phyloP scores from a whole-genome alignment of 495 filamentous ascomycete species.

The Friedmanniomyces simplex region DNA sequence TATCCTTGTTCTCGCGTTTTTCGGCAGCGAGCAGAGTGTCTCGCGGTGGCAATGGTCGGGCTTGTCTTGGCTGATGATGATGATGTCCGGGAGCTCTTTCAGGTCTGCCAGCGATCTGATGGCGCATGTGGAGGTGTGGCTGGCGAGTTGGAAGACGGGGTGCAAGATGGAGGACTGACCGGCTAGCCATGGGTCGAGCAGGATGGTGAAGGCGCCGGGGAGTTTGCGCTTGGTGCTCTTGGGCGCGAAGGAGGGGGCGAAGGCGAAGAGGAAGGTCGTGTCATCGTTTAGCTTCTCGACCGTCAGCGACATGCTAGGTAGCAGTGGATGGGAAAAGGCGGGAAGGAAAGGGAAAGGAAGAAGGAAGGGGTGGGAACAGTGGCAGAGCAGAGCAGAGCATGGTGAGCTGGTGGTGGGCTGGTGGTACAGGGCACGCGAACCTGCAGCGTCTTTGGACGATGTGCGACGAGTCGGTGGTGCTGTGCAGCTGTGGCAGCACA shows the following conservation, averaged over 20 bases:
- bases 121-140: conserved; percentile 43
- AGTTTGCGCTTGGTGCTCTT: conserved; percentile 29
- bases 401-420: no score
- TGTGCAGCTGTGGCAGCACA: no score
- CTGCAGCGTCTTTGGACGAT: no score
- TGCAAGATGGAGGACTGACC: conserved; percentile 52
- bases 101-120: conserved; percentile 51
- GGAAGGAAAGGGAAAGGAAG: background rate
- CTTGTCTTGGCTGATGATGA: conserved; percentile 61
- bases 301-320: conserved; percentile 54
- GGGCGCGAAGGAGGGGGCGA: conserved; percentile 39
- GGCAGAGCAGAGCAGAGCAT: no score
- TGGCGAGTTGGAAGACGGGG: conserved; percentile 49
- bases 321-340: background rate
- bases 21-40: conserved; percentile 52
- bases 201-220: conserved; percentile 48
- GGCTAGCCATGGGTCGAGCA: conserved; percentile 63
- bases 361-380: background rate
- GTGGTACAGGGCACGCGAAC: no score
- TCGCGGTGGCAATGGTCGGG: conserved; percentile 60
- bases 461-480: no score
- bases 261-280: conserved; percentile 57
- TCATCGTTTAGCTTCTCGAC: conserved; percentile 60
- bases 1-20: conserved; percentile 44
- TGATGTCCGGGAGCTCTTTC: conserved; percentile 48